Conservation (phyloP, 352 stramenopile species). For the Phytophthora podocarpi region DNA sequence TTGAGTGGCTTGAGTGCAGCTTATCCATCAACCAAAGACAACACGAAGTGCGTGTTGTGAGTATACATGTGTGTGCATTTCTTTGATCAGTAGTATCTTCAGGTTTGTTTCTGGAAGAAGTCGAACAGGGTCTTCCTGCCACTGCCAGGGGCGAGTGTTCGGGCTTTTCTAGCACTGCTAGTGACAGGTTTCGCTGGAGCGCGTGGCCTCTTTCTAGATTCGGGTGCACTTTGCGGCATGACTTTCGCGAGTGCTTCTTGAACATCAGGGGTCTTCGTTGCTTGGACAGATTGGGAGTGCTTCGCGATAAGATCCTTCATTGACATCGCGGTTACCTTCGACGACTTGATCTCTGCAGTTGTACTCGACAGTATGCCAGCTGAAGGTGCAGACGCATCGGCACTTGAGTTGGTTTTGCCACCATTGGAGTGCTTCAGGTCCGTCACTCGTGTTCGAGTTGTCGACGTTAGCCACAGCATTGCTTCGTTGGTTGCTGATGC, state of each 20-base stretch:
- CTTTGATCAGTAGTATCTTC: constrained; percentile 12
- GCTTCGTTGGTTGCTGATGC: neutral
- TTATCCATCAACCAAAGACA: constrained; percentile 12
- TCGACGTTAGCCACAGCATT: constrained; percentile 1
- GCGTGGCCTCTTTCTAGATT: constrained; percentile 32
- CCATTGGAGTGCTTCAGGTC: constrained; percentile 13
- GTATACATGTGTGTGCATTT: constrained; percentile 4
- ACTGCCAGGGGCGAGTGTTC: constrained; percentile 4
- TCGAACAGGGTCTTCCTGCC: constrained; percentile 43
- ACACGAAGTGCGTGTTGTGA: constrained; percentile 19
- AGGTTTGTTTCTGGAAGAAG: constrained; percentile 46
- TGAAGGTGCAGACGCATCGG: neutral
- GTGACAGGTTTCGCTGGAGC: constrained; percentile 9
- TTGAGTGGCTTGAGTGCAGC: neutral
- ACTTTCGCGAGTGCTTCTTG: constrained; percentile 1
- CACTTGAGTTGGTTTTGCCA: constrained; percentile 17
- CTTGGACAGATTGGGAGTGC: constrained; percentile 23
- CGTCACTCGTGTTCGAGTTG: neutral
- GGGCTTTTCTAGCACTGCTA: constrained; percentile 18
- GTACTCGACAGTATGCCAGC: constrained; percentile 7
- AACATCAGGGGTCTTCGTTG: neutral
- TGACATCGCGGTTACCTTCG: constrained; percentile 30
- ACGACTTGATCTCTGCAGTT: constrained; percentile 14
- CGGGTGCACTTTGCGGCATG: constrained; percentile 18
- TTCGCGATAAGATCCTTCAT: constrained; percentile 47